Evolutionary conservation across 768 basidiomycete species (phyloP).

Genomic region (Floccularia luteovirens): DNA sequence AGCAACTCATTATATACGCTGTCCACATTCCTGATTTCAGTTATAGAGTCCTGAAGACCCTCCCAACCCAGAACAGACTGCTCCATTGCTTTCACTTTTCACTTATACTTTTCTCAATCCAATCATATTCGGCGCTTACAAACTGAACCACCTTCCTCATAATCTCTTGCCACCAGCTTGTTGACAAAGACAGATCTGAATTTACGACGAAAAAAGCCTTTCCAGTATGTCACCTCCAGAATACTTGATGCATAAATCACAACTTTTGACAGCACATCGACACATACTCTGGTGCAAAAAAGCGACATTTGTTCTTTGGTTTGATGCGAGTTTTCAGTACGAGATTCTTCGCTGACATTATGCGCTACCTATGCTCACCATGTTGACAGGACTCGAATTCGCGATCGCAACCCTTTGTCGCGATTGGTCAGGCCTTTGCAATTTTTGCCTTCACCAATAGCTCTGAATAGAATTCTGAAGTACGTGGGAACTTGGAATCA

Average conservation of each 20-base stretch:
- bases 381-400: slow-evolving; percentile 16
- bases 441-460: slow-evolving; percentile 28
- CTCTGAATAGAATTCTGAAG: slow-evolving; percentile 32
- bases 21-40: too few relatives aligned
- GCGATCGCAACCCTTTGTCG: slow-evolving; percentile 15
- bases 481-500: slow-evolving; percentile 10
- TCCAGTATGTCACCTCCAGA: slow-evolving; percentile 11
- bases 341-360: slow-evolving; percentile 6
- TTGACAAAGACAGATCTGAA: slow-evolving; percentile 40
- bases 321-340: slow-evolving; percentile 29
- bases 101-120: slow-evolving; percentile 49
- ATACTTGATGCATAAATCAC: background rate
- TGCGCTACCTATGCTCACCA: background rate
- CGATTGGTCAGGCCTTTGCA: slow-evolving; percentile 16
- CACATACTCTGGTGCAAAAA: slow-evolving; percentile 28
- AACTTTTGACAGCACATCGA: slow-evolving; percentile 23
- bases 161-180: slow-evolving; percentile 56
- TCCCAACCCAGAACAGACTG: slow-evolving; percentile 42
- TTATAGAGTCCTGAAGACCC: too few relatives aligned
- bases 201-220: slow-evolving; percentile 16
- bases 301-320: slow-evolving; percentile 37
- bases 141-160: slow-evolving; percentile 31
- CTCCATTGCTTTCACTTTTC: slow-evolving; percentile 31
- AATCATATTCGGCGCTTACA: slow-evolving; percentile 32
- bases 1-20: too few relatives aligned